phyloP scores from a whole-genome alignment of 139 green algal genomes.

The Chlamydomonas schloesseri region DNA sequence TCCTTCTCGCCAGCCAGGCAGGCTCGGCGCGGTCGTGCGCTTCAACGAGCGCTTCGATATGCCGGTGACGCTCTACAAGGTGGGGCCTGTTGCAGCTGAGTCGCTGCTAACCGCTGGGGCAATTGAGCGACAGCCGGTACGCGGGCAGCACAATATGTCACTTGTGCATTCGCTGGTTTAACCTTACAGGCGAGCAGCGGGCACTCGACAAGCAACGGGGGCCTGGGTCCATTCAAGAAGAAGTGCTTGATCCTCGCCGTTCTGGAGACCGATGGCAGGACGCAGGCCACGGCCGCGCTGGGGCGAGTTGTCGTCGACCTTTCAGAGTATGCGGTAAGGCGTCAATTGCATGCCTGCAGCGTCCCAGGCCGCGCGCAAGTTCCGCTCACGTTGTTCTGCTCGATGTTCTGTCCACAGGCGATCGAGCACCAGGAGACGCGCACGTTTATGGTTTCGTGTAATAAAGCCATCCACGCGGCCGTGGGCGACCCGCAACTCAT shows the following conservation, averaged over 20 bases:
- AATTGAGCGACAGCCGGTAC: too few relatives aligned
- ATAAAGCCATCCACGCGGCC: slow-evolving; percentile 64
- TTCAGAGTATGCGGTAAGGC: slow-evolving; percentile 76
- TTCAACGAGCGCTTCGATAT: slow-evolving; percentile 76
- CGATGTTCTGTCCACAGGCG: too few relatives aligned
- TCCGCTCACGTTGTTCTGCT: too few relatives aligned
- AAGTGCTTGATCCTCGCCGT: slow-evolving; percentile 82
- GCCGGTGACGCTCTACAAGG: slow-evolving; percentile 72
- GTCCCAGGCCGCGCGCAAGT: too few relatives aligned
- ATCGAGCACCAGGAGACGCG: slow-evolving; percentile 68
- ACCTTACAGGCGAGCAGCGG: slow-evolving; percentile 13
- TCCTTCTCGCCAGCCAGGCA: slow-evolving; percentile 47
- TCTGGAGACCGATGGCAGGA: slow-evolving; percentile 68
- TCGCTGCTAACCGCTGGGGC: too few relatives aligned
- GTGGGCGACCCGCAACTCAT: slow-evolving; percentile 76
- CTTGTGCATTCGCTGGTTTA: background rate
- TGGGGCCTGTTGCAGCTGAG: background rate
- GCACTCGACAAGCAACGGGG: background rate
- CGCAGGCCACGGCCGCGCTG: slow-evolving; percentile 64
- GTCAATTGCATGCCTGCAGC: too few relatives aligned
- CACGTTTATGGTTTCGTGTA: slow-evolving; percentile 76
- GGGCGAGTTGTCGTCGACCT: slow-evolving; percentile 72
- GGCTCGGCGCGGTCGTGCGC: slow-evolving; percentile 61
- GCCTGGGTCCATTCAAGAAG: slow-evolving; percentile 77
- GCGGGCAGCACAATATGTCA: background rate